Evolutionary conservation across 768 basidiomycete genomes (phyloP).

Genomic region (Chalciporus pseudorubinellus): DNA sequence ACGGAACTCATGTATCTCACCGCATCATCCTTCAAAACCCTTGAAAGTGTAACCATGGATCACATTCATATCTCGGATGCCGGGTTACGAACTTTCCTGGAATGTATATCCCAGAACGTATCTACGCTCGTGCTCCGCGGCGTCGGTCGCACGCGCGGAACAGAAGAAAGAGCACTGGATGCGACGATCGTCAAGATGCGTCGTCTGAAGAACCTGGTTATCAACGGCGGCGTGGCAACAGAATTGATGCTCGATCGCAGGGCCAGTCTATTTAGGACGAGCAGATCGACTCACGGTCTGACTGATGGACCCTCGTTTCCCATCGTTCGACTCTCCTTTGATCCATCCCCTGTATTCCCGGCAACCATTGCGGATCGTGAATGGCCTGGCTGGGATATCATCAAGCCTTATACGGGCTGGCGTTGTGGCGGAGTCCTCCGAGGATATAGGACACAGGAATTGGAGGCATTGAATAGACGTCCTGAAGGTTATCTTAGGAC

Average conservation of each 20-base stretch:
- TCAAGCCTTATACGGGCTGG: too few relatives aligned
- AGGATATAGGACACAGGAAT: too few relatives aligned
- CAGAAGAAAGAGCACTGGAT: neutral
- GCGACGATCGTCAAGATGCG: neutral
- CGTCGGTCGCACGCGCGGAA: neutral
- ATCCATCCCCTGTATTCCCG: too few relatives aligned
- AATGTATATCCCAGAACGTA: neutral
- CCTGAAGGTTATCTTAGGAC: too few relatives aligned
- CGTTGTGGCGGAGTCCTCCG: too few relatives aligned
- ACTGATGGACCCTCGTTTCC: too few relatives aligned
- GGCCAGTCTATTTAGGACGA: neutral
- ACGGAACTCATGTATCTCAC: constrained; percentile 2
- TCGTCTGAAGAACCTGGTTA: neutral
- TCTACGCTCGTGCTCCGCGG: neutral
- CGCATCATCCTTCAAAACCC: constrained; percentile 1
- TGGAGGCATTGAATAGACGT: too few relatives aligned
- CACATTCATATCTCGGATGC: neutral
- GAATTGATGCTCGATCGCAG: neutral
- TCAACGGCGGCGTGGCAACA: neutral
- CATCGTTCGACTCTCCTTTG: too few relatives aligned
- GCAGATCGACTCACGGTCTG: neutral
- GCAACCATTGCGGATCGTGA: too few relatives aligned
- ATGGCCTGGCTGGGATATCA: too few relatives aligned
- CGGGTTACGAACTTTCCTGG: constrained; percentile 1
- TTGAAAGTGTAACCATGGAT: neutral